phyloP scores from a whole-genome alignment of 306 rosid species.

The Quercus robur region DNA sequence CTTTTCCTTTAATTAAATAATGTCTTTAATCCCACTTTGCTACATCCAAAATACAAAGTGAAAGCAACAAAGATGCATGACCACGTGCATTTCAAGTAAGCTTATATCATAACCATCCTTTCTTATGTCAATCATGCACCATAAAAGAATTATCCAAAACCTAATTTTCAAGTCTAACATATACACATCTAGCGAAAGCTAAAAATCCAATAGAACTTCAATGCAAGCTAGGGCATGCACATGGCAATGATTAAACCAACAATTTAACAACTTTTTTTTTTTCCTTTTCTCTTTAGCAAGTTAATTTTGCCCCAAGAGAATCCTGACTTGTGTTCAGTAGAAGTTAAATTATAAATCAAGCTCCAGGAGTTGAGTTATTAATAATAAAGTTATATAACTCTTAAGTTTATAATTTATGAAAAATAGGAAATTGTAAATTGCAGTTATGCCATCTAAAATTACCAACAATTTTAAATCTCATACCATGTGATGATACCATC shows the following conservation, averaged over 20 bases:
- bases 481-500: constrained; percentile 38
- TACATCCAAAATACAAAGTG: neutral
- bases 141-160: too few relatives aligned
- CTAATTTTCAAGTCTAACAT: too few relatives aligned
- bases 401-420: neutral
- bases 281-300: too few relatives aligned
- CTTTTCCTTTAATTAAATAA: too few relatives aligned
- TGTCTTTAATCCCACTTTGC: neutral
- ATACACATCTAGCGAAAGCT: too few relatives aligned
- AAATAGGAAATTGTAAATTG: neutral
- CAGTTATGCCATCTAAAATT: constrained; percentile 15
- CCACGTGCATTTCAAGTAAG: neutral
- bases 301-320: neutral
- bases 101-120: neutral
- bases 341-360: neutral
- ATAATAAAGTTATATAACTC: neutral
- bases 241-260: too few relatives aligned
- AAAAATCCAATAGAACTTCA: too few relatives aligned
- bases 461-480: constrained; percentile 14
- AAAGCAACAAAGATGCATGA: neutral
- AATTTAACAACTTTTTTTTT: too few relatives aligned
- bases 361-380: neutral
- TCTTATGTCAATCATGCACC: too few relatives aligned
- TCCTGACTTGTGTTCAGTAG: neutral
- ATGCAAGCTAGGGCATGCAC: too few relatives aligned